Percentiles rank a stretch among this genome's conserved stretches.
phyloP scores from a whole-genome alignment of 2,329 filamentous ascomycete genomes.

The Fonsecaea nubica region DNA sequence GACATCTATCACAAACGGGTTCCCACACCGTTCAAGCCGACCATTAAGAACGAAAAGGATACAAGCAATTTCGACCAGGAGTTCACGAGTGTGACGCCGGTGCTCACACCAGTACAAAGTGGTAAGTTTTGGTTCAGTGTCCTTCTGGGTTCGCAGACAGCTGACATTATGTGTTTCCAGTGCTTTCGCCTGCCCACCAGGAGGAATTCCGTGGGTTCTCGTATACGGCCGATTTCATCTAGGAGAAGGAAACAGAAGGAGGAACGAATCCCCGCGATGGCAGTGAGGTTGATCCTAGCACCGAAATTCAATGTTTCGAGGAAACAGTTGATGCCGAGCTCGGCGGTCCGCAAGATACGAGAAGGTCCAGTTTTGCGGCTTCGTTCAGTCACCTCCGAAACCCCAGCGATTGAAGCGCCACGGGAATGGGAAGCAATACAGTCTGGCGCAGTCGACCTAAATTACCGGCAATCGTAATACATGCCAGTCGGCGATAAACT shows the following conservation, averaged over 20 bases:
- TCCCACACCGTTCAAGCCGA: conserved; percentile 84
- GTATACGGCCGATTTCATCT: conserved; percentile 76
- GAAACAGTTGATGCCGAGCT: background rate
- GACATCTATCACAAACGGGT: conserved; percentile 97
- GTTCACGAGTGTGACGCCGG: conserved; percentile 97
- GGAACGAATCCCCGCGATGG: background rate
- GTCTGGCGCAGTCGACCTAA: background rate
- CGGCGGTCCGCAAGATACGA: background rate
- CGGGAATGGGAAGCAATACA: background rate
- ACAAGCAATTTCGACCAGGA: conserved; percentile 99
- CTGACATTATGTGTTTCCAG: conserved; percentile 55
- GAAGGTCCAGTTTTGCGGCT: background rate
- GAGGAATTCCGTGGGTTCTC: conserved; percentile 99
- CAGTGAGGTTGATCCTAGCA: background rate
- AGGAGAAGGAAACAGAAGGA: conserved; percentile 26
- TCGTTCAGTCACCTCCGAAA: background rate
- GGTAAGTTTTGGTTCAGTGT: conserved; percentile 65
- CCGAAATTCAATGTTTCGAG: conserved; percentile 7
- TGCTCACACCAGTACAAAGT: conserved; percentile 94
- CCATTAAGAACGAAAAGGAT: conserved; percentile 89
- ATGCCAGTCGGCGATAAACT: background rate
- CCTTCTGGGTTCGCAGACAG: background rate
- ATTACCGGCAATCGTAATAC: background rate
- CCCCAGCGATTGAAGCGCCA: background rate
- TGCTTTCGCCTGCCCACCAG: conserved; percentile 97